Base-by-base conservation (phyloP, 2,329 filamentous ascomycete species). In the Elsinoe australis region DNA sequence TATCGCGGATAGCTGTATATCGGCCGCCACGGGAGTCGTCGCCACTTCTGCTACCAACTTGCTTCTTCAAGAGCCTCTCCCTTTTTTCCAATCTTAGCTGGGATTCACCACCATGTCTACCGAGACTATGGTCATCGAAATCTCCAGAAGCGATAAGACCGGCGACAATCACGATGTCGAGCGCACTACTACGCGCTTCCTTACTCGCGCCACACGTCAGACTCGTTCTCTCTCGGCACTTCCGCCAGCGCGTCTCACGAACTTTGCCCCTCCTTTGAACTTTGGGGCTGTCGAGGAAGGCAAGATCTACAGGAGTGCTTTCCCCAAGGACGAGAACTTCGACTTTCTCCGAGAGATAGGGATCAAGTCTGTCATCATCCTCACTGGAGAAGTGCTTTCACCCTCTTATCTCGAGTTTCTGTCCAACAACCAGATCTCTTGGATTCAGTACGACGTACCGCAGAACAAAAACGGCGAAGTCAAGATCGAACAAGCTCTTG, bases 271-370 rank as follows among this genome's bases (percentile, higher is more conserved):
- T n/a, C 85, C 85, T 1, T 58, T 68, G 54, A 95, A 95, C 61
- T 95, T 90, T 64, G 86, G 83, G 14, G 68, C 79, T 21, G 83
- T 95, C 15, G 69, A 82, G 15, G 76, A 80, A 5, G 82, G 83
- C 6, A 71, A 80, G 8, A 73, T 95, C 21, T 95, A 87, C 62
- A 79, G 89, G 46, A 90, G 86, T 64, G 83, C 83, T 55, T 95
- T 88, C 61, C 89, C 89, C 2, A 71, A 79, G 52, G 65, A 74
- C 4, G 74, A 81, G 49, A 83, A 94, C 59, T 83, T 85, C 54
- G 71, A 71, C 3, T 90, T 85, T 59, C 68, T 95, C 48, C 69
- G 75, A 57, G 71, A 70, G 19, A 71, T 94, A 42, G 71, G 77
- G 8, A 70, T 95, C 52, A 88, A 85, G 68, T 90, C 84, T 12